These are phyloP conservation scores for Hemerocallis citrina DNA, from an alignment of 106 monocot species.

Conservation along the genomic window DNA sequence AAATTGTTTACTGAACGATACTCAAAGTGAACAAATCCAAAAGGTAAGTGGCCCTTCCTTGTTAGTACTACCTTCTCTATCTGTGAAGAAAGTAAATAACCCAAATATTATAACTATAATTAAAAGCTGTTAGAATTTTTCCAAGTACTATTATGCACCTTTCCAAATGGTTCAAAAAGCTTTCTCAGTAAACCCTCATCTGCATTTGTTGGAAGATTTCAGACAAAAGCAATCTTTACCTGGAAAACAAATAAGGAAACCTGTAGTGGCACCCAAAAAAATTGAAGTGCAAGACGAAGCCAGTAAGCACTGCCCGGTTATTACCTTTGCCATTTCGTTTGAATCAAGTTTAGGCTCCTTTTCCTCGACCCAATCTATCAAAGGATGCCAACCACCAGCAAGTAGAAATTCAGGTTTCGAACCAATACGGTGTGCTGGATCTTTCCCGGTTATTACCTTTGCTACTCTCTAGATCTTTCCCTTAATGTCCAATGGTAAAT, in stretches of 20 bases:
- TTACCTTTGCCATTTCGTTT: slow-evolving; percentile 28
- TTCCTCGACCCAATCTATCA: slow-evolving; percentile 40
- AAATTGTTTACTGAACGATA: slow-evolving; percentile 24
- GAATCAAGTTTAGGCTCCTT: slow-evolving; percentile 29
- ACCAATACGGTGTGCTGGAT: slow-evolving; percentile 25
- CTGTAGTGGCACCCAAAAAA: background rate
- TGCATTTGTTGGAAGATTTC: slow-evolving; percentile 32
- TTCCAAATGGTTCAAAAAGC: slow-evolving; percentile 35
- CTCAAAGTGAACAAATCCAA: slow-evolving; percentile 48
- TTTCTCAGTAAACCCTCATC: slow-evolving; percentile 23
- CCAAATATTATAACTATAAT: no score
- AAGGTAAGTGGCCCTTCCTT: slow-evolving; percentile 26
- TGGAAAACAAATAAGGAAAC: slow-evolving; percentile 3
- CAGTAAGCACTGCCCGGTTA: background rate
- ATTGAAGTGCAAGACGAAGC: background rate
- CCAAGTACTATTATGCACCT: slow-evolving; percentile 7
- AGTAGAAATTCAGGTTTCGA: slow-evolving; percentile 35
- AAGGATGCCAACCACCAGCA: slow-evolving; percentile 26
- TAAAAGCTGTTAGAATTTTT: no score
- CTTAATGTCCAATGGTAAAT: no score
- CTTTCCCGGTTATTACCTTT: no score
- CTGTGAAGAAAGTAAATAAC: slow-evolving; percentile 16
- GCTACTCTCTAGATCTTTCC: no score
- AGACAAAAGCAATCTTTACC: slow-evolving; percentile 41
- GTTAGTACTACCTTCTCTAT: slow-evolving; percentile 32